These are phyloP conservation scores for Pleochaeta shiraiana DNA, from an alignment of 2,329 filamentous ascomycete genomes.

Conservation along the genomic window DNA sequence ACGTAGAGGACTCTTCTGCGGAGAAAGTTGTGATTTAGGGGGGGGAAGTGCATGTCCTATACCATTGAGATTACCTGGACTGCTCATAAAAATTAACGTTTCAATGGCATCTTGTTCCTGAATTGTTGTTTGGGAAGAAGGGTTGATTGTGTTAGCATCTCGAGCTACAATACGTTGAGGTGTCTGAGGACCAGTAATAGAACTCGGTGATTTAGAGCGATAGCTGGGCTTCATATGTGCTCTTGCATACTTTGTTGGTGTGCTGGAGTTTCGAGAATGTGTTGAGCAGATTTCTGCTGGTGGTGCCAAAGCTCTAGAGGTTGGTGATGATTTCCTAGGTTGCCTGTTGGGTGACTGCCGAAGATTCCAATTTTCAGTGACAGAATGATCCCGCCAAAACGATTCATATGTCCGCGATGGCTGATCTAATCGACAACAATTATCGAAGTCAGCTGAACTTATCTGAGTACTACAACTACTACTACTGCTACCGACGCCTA, in stretches of 20 bases:
- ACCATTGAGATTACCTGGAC: conserved; percentile 42
- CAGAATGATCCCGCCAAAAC: conserved; percentile 24
- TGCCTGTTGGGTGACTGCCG: conserved; percentile 19
- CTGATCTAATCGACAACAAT: conserved; percentile 17
- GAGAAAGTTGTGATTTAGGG: conserved; percentile 15
- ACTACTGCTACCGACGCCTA: conserved; percentile 7
- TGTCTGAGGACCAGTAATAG: conserved; percentile 12
- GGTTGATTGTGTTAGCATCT: conserved; percentile 26
- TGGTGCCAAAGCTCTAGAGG: conserved; percentile 18
- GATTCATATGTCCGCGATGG: conserved; percentile 22
- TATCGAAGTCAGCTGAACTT: conserved; percentile 16
- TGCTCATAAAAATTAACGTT: conserved; percentile 62
- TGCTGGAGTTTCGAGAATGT: conserved; percentile 13
- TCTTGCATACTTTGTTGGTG: conserved; percentile 9
- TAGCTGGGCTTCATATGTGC: conserved; percentile 10
- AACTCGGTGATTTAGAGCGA: conserved; percentile 12
- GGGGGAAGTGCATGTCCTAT: conserved; percentile 32
- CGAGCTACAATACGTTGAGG: conserved; percentile 13
- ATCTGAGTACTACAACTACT: conserved; percentile 7
- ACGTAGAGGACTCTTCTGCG: conserved; percentile 17
- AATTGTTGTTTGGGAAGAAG: conserved; percentile 39
- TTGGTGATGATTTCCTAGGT: conserved; percentile 9
- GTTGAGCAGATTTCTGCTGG: conserved; percentile 20
- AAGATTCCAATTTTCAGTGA: conserved; percentile 17
- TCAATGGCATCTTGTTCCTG: conserved; percentile 68